These are phyloP conservation scores for Solanum rostratum DNA, from an alignment of 257 asterid genomes.

Conservation along the genomic window DNA sequence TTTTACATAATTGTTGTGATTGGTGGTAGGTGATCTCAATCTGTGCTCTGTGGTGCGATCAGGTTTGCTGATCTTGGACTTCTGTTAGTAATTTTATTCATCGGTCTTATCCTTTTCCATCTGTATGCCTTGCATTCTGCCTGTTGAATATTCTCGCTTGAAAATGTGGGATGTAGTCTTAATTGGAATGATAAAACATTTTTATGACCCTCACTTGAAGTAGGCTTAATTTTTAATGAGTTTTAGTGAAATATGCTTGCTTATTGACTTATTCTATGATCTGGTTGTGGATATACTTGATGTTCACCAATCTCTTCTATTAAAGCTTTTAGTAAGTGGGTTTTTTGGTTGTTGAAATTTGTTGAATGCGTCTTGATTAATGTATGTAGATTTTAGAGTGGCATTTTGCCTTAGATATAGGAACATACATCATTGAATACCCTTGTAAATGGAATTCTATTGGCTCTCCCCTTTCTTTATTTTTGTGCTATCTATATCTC, in stretches of 20 bases:
- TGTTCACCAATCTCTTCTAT: background rate
- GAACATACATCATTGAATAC: background rate
- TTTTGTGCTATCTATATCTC: background rate
- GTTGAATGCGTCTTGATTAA: background rate
- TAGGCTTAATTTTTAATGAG: background rate
- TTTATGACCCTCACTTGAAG: background rate
- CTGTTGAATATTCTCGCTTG: background rate
- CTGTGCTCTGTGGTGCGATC: background rate
- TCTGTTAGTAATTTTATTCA: background rate
- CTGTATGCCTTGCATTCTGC: background rate
- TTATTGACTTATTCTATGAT: background rate
- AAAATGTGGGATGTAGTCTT: background rate
- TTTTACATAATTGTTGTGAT: background rate
- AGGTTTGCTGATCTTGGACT: background rate
- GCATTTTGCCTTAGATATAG: background rate
- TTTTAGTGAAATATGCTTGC: background rate
- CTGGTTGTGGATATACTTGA: background rate
- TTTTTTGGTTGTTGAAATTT: background rate
- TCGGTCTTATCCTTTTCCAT: background rate
- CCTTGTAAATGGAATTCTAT: background rate
- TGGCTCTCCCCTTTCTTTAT: background rate
- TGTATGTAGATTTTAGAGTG: background rate
- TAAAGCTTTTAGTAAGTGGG: background rate
- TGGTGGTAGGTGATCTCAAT: too few relatives aligned
- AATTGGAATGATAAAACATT: background rate